Percentiles rank a stretch among this genome's conserved stretches.
Conservation (phyloP, 305 asterid genomes). For the Solanum chacoense region DNA sequence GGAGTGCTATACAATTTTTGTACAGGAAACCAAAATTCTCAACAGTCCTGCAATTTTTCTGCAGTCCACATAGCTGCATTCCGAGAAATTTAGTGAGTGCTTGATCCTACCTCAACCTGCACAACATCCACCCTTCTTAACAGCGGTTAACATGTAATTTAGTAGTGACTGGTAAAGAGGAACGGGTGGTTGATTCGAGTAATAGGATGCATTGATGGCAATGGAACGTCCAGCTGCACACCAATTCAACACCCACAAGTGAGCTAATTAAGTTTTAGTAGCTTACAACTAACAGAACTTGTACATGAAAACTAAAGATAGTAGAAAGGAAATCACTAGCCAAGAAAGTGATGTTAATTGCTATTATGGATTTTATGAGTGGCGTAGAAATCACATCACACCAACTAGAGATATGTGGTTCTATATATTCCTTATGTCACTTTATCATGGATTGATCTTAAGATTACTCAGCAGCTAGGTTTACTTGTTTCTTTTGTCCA, state of each 20-base stretch:
- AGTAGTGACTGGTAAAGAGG: not conserved
- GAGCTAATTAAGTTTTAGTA: not conserved
- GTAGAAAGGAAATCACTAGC: not conserved
- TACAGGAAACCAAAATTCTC: not conserved
- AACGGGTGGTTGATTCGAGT: not conserved
- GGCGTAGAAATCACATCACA: not conserved
- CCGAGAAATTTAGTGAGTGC: not conserved
- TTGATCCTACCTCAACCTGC: slow-evolving; percentile 26
- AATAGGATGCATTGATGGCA: not conserved
- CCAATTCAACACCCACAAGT: not conserved
- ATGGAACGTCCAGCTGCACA: not conserved
- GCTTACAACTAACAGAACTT: not conserved
- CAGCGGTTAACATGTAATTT: not conserved
- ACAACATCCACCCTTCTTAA: slow-evolving; percentile 59
- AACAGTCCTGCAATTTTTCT: not conserved
- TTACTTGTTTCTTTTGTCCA: not conserved
- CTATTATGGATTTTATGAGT: not conserved
- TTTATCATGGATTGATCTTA: not conserved
- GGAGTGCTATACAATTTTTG: not conserved
- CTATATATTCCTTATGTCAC: not conserved
- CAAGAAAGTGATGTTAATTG: not conserved
- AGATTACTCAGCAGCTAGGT: not conserved
- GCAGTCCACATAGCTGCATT: not conserved
- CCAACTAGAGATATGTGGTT: not conserved
- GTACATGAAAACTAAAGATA: not conserved